A percentile compares a stretch with the other conserved stretches of the same genome.
phyloP scores from a whole-genome alignment of 768 basidiomycete genomes.

The Suillus plorans region DNA sequence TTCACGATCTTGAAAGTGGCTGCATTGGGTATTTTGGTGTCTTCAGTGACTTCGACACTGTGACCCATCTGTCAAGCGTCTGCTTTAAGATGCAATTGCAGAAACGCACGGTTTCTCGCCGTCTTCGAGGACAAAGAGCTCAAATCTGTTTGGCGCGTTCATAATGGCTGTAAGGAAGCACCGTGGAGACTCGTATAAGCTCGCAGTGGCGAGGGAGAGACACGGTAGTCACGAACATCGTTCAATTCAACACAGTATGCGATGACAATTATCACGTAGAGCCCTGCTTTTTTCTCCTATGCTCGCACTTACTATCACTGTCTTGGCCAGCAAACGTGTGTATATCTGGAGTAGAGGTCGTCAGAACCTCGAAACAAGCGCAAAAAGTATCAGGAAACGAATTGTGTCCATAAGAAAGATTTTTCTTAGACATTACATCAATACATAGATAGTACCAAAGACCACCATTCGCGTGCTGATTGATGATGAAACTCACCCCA shows the following conservation, averaged over 20 bases:
- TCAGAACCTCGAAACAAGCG: constrained; percentile 11
- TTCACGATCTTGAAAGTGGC: constrained; percentile 93
- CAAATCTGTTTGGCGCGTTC: constrained; percentile 95
- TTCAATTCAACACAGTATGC: constrained; percentile 5
- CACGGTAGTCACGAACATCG: constrained; percentile 1
- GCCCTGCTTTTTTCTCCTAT: neutral
- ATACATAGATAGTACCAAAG: constrained; percentile 57
- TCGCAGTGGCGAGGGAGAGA: neutral
- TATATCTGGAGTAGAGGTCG: neutral
- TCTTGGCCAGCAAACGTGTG: neutral
- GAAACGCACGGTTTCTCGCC: constrained; percentile 87
- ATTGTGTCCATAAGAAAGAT: constrained; percentile 49
- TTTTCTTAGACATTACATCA: neutral
- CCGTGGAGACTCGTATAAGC: neutral
- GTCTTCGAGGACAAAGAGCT: constrained; percentile 89
- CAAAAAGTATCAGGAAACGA: constrained; percentile 41
- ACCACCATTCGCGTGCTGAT: constrained; percentile 43
- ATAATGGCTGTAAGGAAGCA: constrained; percentile 37
- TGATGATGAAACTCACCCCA: constrained; percentile 17
- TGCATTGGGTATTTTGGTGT: constrained; percentile 97
- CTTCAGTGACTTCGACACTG: constrained; percentile 89
- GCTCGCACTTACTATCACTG: neutral
- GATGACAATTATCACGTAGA: neutral
- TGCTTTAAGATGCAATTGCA: constrained; percentile 11
- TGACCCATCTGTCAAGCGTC: constrained; percentile 9